Evolutionary conservation across 2,329 filamentous ascomycete species (phyloP).

Genomic region (Byssothecium circinans): DNA sequence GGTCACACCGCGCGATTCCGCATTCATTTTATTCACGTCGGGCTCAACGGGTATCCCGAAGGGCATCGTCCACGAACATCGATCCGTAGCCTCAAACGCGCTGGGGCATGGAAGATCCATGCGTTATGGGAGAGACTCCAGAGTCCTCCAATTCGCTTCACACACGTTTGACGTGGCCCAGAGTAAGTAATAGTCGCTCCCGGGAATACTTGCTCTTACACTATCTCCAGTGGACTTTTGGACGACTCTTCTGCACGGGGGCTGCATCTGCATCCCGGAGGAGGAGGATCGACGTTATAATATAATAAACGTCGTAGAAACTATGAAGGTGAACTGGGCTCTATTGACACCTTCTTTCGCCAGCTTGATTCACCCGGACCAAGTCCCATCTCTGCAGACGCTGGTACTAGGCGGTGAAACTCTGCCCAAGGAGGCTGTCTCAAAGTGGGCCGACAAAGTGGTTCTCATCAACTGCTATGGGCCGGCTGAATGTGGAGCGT

Average conservation of each 20-base stretch:
- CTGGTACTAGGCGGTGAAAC: constrained; percentile 43
- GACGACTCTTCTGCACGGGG: constrained; percentile 59
- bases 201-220: too few relatives aligned
- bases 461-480: constrained; percentile 46
- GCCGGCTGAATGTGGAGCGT: constrained; percentile 45
- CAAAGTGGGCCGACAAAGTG: constrained; percentile 41
- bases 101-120: constrained; percentile 13
- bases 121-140: constrained; percentile 40
- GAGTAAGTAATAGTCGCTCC: too few relatives aligned
- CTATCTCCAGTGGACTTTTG: too few relatives aligned
- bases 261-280: constrained; percentile 61
- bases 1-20: neutral
- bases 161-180: constrained; percentile 60
- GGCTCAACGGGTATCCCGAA: constrained; percentile 48
- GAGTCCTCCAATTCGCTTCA: constrained; percentile 54
- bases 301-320: constrained; percentile 48
- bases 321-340: constrained; percentile 5
- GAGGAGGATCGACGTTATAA: constrained; percentile 56
- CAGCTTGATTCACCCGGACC: constrained; percentile 33
- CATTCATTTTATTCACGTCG: constrained; percentile 57
- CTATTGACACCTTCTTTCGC: too few relatives aligned
- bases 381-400: constrained; percentile 41
- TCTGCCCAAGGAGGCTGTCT: constrained; percentile 21
- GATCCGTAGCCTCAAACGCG: constrained; percentile 6
- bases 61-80: too few relatives aligned